Evolutionary conservation across 805 yeast genomes (phyloP).

Genomic region (Yamadazyma scolyti): DNA sequence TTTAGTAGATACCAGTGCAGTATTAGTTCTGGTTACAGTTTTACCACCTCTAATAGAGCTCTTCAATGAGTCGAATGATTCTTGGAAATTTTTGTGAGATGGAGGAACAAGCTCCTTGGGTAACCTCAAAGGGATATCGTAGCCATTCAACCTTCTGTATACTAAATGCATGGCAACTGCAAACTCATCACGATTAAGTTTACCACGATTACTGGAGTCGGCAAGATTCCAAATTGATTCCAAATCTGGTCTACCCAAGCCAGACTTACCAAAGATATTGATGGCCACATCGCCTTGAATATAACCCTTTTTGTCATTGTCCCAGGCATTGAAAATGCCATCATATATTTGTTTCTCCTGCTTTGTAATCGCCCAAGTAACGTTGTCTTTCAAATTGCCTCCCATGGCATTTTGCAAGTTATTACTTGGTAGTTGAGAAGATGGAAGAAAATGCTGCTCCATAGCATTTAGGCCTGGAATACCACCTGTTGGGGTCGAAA

Average conservation of each 20-base stretch:
- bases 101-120: constrained; percentile 93
- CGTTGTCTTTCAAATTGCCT: constrained; percentile 46
- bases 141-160: constrained; percentile 85
- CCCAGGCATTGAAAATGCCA: constrained; percentile 87
- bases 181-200: constrained; percentile 84
- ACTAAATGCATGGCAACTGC: constrained; percentile 97
- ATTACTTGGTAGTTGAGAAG: constrained; percentile 31
- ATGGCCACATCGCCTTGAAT: constrained; percentile 82
- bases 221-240: constrained; percentile 90
- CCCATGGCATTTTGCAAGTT: constrained; percentile 43
- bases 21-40: constrained; percentile 12
- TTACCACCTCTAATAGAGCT: constrained; percentile 48
- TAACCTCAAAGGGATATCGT: constrained; percentile 72
- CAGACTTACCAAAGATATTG: constrained; percentile 84
- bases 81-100: constrained; percentile 69
- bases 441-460: constrained; percentile 66
- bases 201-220: constrained; percentile 79
- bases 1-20: constrained; percentile 20
- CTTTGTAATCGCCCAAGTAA: constrained; percentile 79
- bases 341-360: constrained; percentile 86
- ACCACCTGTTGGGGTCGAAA: constrained; percentile 64
- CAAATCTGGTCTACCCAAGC: constrained; percentile 77
- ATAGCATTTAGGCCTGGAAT: constrained; percentile 67
- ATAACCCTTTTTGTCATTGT: constrained; percentile 59
- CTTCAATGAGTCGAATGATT: constrained; percentile 68